Evolutionary conservation across 106 monocot species (phyloP).

Genomic region (Allium cepa): DNA sequence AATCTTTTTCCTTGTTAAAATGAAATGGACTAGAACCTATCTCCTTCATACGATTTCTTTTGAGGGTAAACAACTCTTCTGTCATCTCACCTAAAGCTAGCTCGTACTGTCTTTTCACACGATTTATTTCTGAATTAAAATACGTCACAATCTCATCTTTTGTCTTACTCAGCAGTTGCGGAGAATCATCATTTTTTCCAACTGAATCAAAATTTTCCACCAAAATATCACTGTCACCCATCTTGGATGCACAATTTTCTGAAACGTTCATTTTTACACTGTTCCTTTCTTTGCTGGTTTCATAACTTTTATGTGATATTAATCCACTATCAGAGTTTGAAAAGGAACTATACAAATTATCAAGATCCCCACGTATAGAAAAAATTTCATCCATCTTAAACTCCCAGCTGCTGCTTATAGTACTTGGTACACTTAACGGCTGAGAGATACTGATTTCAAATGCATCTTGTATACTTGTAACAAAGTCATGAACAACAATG

Average conservation of each 20-base stretch:
- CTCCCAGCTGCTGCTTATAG: slow-evolving; percentile 20
- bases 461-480: slow-evolving; percentile 20
- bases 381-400: slow-evolving; percentile 20
- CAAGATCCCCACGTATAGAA: slow-evolving; percentile 33
- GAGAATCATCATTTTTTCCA: slow-evolving; percentile 16
- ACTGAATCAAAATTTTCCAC: slow-evolving; percentile 13
- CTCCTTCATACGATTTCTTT: slow-evolving; percentile 53
- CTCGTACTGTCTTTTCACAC: slow-evolving; percentile 73
- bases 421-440: slow-evolving; percentile 15
- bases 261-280: slow-evolving; percentile 27
- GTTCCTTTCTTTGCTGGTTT: slow-evolving; percentile 26
- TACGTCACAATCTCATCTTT: slow-evolving; percentile 46
- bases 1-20: slow-evolving; percentile 47
- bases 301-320: slow-evolving; percentile 15
- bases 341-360: slow-evolving; percentile 24
- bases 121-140: slow-evolving; percentile 42
- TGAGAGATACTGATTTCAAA: slow-evolving; percentile 19
- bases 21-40: slow-evolving; percentile 34
- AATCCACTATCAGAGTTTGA: slow-evolving; percentile 23
- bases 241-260: neutral
- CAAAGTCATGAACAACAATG: slow-evolving; percentile 10
- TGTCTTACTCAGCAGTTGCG: slow-evolving; percentile 22
- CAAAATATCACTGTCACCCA: neutral
- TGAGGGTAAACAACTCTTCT: slow-evolving; percentile 58
- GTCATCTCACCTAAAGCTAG: slow-evolving; percentile 59